Conservation (phyloP, 202 grass and related monocot genomes). For the Dendrocalamus latiflorus region DNA sequence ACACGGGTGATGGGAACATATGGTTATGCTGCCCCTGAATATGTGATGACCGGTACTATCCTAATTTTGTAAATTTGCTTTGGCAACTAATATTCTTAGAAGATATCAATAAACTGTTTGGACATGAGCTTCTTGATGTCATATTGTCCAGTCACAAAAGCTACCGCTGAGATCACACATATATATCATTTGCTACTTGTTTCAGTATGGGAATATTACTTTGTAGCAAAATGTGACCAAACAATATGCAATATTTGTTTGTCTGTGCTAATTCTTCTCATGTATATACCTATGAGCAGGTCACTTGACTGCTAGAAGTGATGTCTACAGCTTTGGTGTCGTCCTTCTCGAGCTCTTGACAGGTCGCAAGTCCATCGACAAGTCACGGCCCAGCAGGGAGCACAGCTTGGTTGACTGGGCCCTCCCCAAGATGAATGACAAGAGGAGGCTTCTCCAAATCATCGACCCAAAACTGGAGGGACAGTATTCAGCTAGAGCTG, state of each 20-base stretch:
- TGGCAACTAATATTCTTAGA: not conserved
- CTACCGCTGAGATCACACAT: slow-evolving; percentile 11
- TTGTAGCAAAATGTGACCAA: not conserved
- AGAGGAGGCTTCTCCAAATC: slow-evolving; percentile 85
- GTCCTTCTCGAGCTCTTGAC: slow-evolving; percentile 95
- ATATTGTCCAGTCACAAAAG: slow-evolving; percentile 3
- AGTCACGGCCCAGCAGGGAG: slow-evolving; percentile 90
- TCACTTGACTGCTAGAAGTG: slow-evolving; percentile 95
- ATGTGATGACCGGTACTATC: slow-evolving; percentile 91
- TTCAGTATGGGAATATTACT: not conserved
- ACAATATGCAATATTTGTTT: not conserved
- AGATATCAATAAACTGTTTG: not conserved
- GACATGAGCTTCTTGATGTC: not conserved
- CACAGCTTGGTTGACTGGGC: slow-evolving; percentile 96
- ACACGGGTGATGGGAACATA: slow-evolving; percentile 98
- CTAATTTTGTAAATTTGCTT: slow-evolving; percentile 12
- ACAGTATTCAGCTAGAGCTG: slow-evolving; percentile 69
- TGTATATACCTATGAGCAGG: slow-evolving; percentile 42
- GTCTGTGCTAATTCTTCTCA: not conserved
- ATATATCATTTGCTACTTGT: not conserved
- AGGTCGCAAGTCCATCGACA: slow-evolving; percentile 91
- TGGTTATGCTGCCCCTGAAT: slow-evolving; percentile 97
- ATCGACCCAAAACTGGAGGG: slow-evolving; percentile 73
- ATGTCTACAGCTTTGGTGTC: slow-evolving; percentile 95
- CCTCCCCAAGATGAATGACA: slow-evolving; percentile 85